Evolutionary conservation across 768 basidiomycete species (phyloP), one percentile per base, ranked within the genome.

Genomic region (Pholiota molesta): DNA sequence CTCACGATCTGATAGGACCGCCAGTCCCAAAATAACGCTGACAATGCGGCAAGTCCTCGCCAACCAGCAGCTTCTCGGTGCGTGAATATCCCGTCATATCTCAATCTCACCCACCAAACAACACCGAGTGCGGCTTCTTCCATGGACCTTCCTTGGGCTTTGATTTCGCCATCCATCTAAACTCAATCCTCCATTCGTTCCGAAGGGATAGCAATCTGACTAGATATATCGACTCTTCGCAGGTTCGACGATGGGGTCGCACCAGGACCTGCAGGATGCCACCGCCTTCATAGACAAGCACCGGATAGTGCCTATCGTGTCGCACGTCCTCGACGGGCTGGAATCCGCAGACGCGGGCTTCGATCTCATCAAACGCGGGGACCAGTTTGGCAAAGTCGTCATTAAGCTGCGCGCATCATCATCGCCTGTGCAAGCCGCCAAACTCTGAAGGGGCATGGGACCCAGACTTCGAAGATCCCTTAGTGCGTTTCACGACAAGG

Each of bases 231-330:
- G n/a, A 49, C 59, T 35, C 39, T 47, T 55, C 39, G n/a, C 53
- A 92, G 92, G 92, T 37, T 91, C 91, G 1, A 92, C 88, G 28
- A 92, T 95, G 92, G 93, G 92, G 17, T 93, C 92, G 8, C 84
- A 81, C 66, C 79, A 84, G 58, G 92, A 95, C 74, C 79, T 95
- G 61, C 72, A 81, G 56, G 85, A 86, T 33, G 92, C 91, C 21
- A 92, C 91, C 0, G 72, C 75, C 14, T 94, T 95, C 74, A 72
- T 94, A 23, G 74, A 78, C 3, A 73, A 87, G 68, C 86, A 93
- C 64, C 79, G 77, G 51, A 87, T 95, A 60, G 77, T 85, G 1
- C 92, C 92, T 2, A 77, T 89, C 53, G 83, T 94, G 1, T 88
- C 90, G 8, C 81, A 86, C 63, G 82, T 92, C 28, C 70, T 93